Conservation (phyloP, 768 basidiomycete genomes). For the Leccinum imitatum region DNA sequence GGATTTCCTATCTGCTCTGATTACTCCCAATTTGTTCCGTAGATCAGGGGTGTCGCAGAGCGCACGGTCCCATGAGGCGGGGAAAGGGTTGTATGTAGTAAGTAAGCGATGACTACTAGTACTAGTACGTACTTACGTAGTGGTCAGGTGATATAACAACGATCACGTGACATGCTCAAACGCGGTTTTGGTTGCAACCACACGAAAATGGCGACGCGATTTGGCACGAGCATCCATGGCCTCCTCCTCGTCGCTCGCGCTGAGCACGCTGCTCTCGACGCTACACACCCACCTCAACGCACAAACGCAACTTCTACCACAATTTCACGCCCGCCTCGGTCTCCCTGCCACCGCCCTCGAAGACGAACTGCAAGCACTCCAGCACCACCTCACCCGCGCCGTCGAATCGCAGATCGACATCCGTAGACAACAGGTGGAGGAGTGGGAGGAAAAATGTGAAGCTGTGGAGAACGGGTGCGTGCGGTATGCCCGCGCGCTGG, state of each 20-base stretch:
- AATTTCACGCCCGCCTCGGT: constrained; percentile 81
- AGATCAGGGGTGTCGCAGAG: no score
- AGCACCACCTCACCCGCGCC: constrained; percentile 70
- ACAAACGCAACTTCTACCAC: constrained; percentile 80
- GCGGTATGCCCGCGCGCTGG: constrained; percentile 67
- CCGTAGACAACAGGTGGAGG: constrained; percentile 74
- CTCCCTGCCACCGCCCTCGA: constrained; percentile 77
- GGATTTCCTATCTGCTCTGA: no score
- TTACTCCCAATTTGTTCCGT: no score
- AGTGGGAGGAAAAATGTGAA: constrained; percentile 65
- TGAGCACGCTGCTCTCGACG: constrained; percentile 73
- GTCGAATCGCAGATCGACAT: constrained; percentile 72
- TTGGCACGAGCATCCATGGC: constrained; percentile 21
- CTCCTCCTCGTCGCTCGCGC: constrained; percentile 34
- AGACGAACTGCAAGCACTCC: constrained; percentile 73
- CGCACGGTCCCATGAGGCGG: no score
- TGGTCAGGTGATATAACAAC: constrained; percentile 28
- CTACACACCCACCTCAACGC: constrained; percentile 75
- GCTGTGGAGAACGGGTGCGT: constrained; percentile 62
- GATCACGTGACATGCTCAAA: constrained; percentile 21
- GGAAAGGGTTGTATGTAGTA: no score
- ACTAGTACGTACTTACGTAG: no score
- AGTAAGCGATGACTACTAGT: no score
- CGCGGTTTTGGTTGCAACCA: constrained; percentile 28
- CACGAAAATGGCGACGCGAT: constrained; percentile 11